Base-by-base conservation (phyloP, 1,284 basidiomycete species). In the Singerocomus inundabilis region DNA sequence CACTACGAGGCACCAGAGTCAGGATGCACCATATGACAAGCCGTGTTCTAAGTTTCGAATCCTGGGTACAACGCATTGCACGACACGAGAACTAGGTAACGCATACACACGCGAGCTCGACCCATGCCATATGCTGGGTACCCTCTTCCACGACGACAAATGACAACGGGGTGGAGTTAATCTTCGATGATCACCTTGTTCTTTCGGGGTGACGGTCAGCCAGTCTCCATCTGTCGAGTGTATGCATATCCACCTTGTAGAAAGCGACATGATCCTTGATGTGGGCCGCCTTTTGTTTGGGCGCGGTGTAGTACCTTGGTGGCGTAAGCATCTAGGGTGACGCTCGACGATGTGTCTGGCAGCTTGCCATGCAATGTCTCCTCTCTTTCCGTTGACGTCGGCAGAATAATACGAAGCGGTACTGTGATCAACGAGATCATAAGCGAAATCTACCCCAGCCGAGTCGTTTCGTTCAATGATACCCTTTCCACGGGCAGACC, bases 401-500 rank as follows among this genome's bases (percentile, higher is more conserved):
- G 72, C 78, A 52, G 78, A 73, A 58, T 85, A 86, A 57, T 86
- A 87, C 2, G 78, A 72, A 2, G 85, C 85, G 1, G 69, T 72
- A 36, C 85, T 86, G 44, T 30, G 29, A 47, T 48, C 24, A 43
- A 32, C 21, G 35, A 13, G 13, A 48, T 29, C 48, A 30, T 37
- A 52, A 56, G 32, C 9, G 50, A 37, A 26, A 28, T 37, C n/a
- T 4, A 18, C 39, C 36, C 31, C 36, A 16, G 26, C 30, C 21
- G 33, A 39, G 8, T n/a, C 12, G 30, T 9, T 4, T 44, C n/a
- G 29, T 6, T 36, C 71, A 49, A 12, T 57, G 84, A 13, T 57
- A 85, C 82, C 84, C 85, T 67, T 88, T 87, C 81, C 83, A 84
- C 4, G 75, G 69, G 59, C 85, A 87, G 6, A 68, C 54, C 11